Base-by-base conservation (phyloP, 2,329 filamentous ascomycete genomes). In the Tolypocladium ophioglossoides region DNA sequence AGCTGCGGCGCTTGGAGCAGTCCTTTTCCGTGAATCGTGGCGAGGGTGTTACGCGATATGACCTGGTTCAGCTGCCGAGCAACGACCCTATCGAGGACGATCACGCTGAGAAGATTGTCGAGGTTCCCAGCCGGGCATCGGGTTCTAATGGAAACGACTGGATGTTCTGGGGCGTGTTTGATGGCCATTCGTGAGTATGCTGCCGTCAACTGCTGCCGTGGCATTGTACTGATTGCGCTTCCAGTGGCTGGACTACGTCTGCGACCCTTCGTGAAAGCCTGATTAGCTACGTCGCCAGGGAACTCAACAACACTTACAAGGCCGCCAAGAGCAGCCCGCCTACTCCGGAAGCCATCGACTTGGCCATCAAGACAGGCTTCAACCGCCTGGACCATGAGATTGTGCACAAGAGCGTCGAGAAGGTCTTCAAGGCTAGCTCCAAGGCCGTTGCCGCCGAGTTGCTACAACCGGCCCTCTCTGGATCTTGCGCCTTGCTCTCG, bases 141-240 rank as follows among this genome's bases (percentile, higher is more conserved):
- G 65, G 63, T 27, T 63, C 65, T 24, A 62, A 67, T 37, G 68
- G 78, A 14, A 40, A 46, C 56, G 95, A 99, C 71, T 99, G 94
- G 94, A 97, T 97, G 91, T 99, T 99, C 70, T 99, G 95, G 94
- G 94, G 91, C 55, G 91, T 99, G 20, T 99, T 97, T 70, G 94
- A 99, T 67, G 94, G 94, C 0, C 94, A 99, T 71, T 89, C 89
- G 89, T 92, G 75, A 71, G 81, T 79, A 12, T 22, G 14, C 3
- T 4, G 12, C 34, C 46, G 30, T 18, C 20, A 41, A 24, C 39
- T 40, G 56, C 55, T 62, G 34, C 62, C 46, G 40, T 20, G 27
- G 27, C 18, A 8, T 48, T 12, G 18, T n/a, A 18, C 62, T 55
- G 16, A 52, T 22, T 11, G 20, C 32, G 16, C 3, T 32, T 40